A percentile compares a stretch with the other conserved stretches of the same genome.
Conservation (phyloP, 1,284 basidiomycete species). For the Pascua guehoae region DNA sequence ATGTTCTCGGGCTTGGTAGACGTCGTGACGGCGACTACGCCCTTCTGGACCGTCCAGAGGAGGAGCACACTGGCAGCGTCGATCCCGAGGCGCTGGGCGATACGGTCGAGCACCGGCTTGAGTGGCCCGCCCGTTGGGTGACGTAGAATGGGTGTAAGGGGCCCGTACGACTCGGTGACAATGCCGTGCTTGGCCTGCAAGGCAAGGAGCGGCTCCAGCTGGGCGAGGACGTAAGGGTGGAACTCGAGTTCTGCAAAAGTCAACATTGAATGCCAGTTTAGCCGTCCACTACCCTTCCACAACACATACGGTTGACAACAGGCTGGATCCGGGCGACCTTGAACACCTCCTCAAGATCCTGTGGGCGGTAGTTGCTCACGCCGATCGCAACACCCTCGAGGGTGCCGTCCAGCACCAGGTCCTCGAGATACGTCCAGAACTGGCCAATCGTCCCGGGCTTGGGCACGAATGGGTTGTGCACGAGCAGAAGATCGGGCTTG, state of each 20-base stretch:
- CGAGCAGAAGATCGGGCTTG: conserved; percentile 35
- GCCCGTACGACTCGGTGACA: conserved; percentile 61
- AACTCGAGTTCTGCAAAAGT: conserved; percentile 58
- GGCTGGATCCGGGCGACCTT: conserved; percentile 59
- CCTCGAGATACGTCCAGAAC: conserved; percentile 40
- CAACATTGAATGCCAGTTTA: no score
- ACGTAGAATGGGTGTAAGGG: conserved; percentile 57
- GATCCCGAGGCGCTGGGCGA: conserved; percentile 50
- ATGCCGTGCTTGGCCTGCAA: conserved; percentile 62
- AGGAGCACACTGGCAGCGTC: conserved; percentile 58
- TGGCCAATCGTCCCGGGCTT: conserved; percentile 23
- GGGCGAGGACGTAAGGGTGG: conserved; percentile 69
- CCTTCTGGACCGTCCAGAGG: conserved; percentile 62
- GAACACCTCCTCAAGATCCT: conserved; percentile 39
- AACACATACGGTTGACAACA: conserved; percentile 57
- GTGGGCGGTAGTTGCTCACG: conserved; percentile 44
- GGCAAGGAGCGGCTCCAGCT: conserved; percentile 58
- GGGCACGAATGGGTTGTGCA: conserved; percentile 35
- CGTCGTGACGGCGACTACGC: conserved; percentile 62
- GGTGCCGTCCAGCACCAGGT: conserved; percentile 52
- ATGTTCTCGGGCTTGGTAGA: conserved; percentile 62
- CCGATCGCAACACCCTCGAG: conserved; percentile 57
- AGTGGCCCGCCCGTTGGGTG: conserved; percentile 56
- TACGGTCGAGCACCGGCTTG: conserved; percentile 54
- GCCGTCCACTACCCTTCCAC: background rate